A percentile compares a stretch with the other conserved stretches of the same genome.
These are phyloP conservation scores for Citrus reticulata DNA, from an alignment of 345 rosid species.

Conservation along the genomic window DNA sequence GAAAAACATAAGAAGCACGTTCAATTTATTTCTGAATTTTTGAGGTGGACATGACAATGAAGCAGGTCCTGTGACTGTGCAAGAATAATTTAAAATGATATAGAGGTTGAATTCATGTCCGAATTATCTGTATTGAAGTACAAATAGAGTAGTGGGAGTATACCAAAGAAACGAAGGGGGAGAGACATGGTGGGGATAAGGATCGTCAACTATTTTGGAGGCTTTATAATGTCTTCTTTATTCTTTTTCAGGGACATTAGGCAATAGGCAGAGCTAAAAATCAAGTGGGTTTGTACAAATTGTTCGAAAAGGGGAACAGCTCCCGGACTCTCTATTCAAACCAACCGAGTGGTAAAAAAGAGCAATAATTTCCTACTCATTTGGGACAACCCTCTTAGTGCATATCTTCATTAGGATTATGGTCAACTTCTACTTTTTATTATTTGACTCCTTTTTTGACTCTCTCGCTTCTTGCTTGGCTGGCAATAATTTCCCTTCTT, in stretches of 20 bases:
- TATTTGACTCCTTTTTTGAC: slow-evolving; percentile 27
- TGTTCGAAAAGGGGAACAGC: slow-evolving; percentile 1
- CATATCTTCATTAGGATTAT: slow-evolving; percentile 22
- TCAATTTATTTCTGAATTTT: too few species aligned
- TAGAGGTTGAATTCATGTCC: slow-evolving; percentile 9
- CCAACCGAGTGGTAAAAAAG: slow-evolving; percentile 14
- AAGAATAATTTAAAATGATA: neutral
- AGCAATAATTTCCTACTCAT: slow-evolving; percentile 51
- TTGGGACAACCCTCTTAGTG: slow-evolving; percentile 20
- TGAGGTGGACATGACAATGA: neutral
- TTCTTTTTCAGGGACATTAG: slow-evolving; percentile 13
- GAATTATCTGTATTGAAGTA: slow-evolving; percentile 1
- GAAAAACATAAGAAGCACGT: too few species aligned
- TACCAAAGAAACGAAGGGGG: neutral
- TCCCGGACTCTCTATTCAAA: slow-evolving; percentile 6
- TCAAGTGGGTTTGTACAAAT: slow-evolving; percentile 20
- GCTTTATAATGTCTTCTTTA: slow-evolving; percentile 23
- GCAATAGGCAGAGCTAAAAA: slow-evolving; percentile 5
- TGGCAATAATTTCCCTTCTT: neutral
- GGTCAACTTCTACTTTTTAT: slow-evolving; percentile 27
- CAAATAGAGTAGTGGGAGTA: neutral
- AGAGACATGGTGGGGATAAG: slow-evolving; percentile 22
- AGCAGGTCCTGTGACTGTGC: slow-evolving; percentile 4
- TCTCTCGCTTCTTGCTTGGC: neutral
- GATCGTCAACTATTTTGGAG: slow-evolving; percentile 33